Evolutionary conservation across 108 stramenopile species (phyloP), one percentile per base, ranked within the genome.

Genomic region (Aurantiochytrium sp.): DNA sequence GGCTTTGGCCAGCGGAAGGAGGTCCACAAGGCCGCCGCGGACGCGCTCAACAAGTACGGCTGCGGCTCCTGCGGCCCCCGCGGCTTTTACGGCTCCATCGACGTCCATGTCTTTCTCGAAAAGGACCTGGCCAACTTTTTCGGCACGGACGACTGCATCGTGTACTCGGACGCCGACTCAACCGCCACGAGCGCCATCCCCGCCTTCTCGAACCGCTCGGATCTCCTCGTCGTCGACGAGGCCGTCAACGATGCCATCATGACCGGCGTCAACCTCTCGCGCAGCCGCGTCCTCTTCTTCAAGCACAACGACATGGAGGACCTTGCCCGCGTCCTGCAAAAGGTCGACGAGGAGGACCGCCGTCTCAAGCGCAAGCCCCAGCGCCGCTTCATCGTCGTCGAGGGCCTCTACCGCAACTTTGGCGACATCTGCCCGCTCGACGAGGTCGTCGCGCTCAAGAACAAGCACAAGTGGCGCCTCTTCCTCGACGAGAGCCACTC

Each of bases 81-180:
- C n/a, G 98, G 98, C 1, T 99, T 99, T 87, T 99, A 99, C 89
- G 99, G 99, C n/a, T 97, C 99, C 45, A 97, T 98, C 85, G 97
- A 98, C 87, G 95, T 92, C 15, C 99, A 99, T 91, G 68, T 98
- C 53, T 91, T 93, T 37, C 55, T 97, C 27, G 99, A 99, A 92
- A 88, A 94, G 4, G 89, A 89, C 22, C 90, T 98, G 48, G 91
- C 97, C 31, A 59, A 86, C n/a, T 97, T 98, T 89, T 91, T 95
- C 73, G 91, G 92, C 3, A 94, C 95, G 4, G 96, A 98, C 24
- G 95, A 93, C n/a, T 96, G 97, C 59, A 98, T 99, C 88, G 91
- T 97, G 55, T 99, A 98, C 92, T 96, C 96, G 22, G 99, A 99
- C 90, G 97, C 97, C 36, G 97, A 98, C 30, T 68, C 91, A 34